Evolutionary conservation across 2,329 filamentous ascomycete genomes (phyloP).

Genomic region (Arachnomyces sp.): DNA sequence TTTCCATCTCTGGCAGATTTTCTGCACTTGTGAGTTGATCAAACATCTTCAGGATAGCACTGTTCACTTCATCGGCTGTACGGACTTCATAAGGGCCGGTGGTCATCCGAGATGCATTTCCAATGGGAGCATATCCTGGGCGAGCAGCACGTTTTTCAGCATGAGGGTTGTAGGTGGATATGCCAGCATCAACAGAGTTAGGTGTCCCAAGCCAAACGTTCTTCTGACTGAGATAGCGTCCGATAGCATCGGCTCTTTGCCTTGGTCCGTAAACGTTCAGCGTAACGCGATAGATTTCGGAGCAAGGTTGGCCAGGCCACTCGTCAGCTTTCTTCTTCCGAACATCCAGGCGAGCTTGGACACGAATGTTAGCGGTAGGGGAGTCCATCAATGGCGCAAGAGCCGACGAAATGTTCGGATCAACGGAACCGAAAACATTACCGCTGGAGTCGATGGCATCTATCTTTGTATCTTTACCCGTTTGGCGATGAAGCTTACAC

Average conservation of each 20-base stretch:
- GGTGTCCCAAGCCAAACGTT: conserved; percentile 62
- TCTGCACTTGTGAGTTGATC: conserved; percentile 72
- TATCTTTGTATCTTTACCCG: conserved; percentile 54
- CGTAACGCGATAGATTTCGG: conserved; percentile 56
- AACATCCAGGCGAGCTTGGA: conserved; percentile 62
- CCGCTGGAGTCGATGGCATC: conserved; percentile 65
- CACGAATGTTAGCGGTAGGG: conserved; percentile 55
- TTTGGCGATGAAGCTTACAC: conserved; percentile 57
- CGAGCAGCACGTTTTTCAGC: conserved; percentile 41
- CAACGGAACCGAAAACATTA: conserved; percentile 68
- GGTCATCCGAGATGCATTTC: conserved; percentile 10
- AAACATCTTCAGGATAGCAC: conserved; percentile 79
- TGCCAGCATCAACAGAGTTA: conserved; percentile 58
- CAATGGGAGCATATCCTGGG: conserved; percentile 19
- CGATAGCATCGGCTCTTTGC: conserved; percentile 58
- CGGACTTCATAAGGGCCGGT: conserved; percentile 40
- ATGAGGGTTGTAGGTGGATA: conserved; percentile 73
- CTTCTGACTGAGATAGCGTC: conserved; percentile 57
- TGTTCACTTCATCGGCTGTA: conserved; percentile 77
- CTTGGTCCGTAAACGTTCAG: conserved; percentile 74
- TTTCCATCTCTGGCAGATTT: conserved; percentile 65
- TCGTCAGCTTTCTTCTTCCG: conserved; percentile 60
- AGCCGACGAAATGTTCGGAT: conserved; percentile 57
- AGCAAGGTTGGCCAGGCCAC: conserved; percentile 54
- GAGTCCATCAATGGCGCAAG: conserved; percentile 69